Evolutionary conservation across 1,284 basidiomycete species (phyloP).

Genomic region (Heterobasidion annosum): DNA sequence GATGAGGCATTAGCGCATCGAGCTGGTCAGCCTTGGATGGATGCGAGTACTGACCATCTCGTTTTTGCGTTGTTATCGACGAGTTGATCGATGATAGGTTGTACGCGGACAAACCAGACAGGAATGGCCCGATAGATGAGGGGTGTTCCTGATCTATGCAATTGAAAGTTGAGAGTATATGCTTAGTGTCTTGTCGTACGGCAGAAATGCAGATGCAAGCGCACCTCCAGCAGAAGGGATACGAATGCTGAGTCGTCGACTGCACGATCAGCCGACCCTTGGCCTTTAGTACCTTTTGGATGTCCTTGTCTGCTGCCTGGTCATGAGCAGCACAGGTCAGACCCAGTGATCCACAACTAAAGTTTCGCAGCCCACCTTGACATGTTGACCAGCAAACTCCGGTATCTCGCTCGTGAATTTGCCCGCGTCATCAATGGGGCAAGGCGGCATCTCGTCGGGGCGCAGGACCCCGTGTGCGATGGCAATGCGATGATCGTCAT

Average conservation of each 20-base stretch:
- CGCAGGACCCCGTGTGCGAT: slow-evolving; percentile 77
- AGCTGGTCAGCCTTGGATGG: background rate
- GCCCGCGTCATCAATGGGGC: slow-evolving; percentile 89
- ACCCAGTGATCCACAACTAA: background rate
- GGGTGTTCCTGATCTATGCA: slow-evolving; percentile 79
- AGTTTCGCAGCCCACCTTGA: slow-evolving; percentile 57
- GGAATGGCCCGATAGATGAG: slow-evolving; percentile 96
- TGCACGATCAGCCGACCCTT: slow-evolving; percentile 88
- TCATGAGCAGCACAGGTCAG: background rate
- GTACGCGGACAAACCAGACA: slow-evolving; percentile 92
- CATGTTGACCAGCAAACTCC: slow-evolving; percentile 86
- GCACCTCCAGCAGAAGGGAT: slow-evolving; percentile 97
- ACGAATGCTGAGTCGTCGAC: slow-evolving; percentile 82
- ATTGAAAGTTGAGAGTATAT: background rate
- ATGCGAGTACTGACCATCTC: slow-evolving; percentile 55
- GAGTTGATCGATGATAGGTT: slow-evolving; percentile 77
- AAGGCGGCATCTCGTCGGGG: slow-evolving; percentile 90
- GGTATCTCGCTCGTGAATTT: slow-evolving; percentile 84
- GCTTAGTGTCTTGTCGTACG: background rate
- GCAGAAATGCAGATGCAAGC: slow-evolving; percentile 7
- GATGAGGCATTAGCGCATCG: slow-evolving; percentile 1
- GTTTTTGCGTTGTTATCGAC: slow-evolving; percentile 90
- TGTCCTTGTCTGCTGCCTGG: slow-evolving; percentile 88
- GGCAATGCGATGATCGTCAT: slow-evolving; percentile 95
- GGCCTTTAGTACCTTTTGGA: slow-evolving; percentile 87